A percentile compares a stretch with the other conserved stretches of the same genome.
phyloP scores from a whole-genome alignment of 768 basidiomycete species.

The Phanerodontia chrysosporium region DNA sequence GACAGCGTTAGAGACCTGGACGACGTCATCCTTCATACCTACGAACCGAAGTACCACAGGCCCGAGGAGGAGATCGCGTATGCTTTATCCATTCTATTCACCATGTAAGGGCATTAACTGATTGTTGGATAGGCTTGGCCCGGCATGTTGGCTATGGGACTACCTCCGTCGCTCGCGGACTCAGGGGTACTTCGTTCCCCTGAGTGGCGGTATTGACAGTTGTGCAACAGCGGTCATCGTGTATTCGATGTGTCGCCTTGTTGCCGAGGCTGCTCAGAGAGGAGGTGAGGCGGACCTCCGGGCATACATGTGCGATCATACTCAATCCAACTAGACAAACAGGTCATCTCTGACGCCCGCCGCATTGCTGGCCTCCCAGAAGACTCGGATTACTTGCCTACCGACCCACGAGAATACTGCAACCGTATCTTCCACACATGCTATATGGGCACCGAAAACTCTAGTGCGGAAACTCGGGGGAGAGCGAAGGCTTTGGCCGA shows the following conservation, averaged over 20 bases:
- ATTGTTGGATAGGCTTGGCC: slow-evolving; percentile 66
- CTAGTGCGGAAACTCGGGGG: slow-evolving; percentile 77
- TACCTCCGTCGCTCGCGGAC: slow-evolving; percentile 91
- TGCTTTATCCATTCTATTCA: slow-evolving; percentile 28
- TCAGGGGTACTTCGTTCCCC: slow-evolving; percentile 92
- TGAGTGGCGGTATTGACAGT: slow-evolving; percentile 96
- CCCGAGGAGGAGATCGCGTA: slow-evolving; percentile 99
- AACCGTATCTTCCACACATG: slow-evolving; percentile 92
- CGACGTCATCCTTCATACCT: slow-evolving; percentile 22
- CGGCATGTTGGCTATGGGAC: slow-evolving; percentile 99
- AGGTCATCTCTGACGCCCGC: slow-evolving; percentile 88
- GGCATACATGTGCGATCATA: too few relatives aligned
- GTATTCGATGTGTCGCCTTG: slow-evolving; percentile 93
- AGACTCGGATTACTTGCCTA: slow-evolving; percentile 77
- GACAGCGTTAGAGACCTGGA: slow-evolving; percentile 45
- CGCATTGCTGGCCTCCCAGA: slow-evolving; percentile 83
- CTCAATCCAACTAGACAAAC: slow-evolving; percentile 51
- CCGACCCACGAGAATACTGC: slow-evolving; percentile 84
- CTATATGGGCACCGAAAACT: slow-evolving; percentile 99
- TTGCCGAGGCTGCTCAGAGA: slow-evolving; percentile 68
- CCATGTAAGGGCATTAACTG: too few relatives aligned
- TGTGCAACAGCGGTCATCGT: slow-evolving; percentile 97
- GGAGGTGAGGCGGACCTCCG: too few relatives aligned
- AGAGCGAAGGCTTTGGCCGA: slow-evolving; percentile 84
- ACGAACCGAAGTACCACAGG: slow-evolving; percentile 66